Conservation (phyloP, 805 yeast species). For the Suhomyces sp. region DNA sequence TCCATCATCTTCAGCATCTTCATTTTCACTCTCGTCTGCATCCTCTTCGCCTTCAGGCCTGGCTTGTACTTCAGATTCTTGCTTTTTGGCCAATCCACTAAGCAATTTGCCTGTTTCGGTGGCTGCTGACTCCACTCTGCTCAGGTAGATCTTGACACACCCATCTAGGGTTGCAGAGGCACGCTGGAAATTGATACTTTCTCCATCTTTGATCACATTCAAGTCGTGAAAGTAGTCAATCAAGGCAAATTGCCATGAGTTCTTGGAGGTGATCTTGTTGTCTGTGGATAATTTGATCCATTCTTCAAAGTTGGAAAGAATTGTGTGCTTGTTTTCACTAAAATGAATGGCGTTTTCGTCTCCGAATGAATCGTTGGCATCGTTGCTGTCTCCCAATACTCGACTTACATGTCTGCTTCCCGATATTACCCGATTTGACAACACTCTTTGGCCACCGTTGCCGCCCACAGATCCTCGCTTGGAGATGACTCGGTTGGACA, state of each 20-base stretch:
- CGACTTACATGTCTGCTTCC: conserved; percentile 9
- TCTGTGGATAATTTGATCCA: conserved; percentile 48
- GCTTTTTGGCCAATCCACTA: conserved; percentile 24
- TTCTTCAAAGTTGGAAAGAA: conserved; percentile 45
- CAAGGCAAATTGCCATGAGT: conserved; percentile 87
- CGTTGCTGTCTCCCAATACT: conserved; percentile 1
- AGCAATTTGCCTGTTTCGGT: conserved; percentile 34
- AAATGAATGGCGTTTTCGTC: conserved; percentile 41
- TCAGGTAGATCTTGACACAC: conserved; percentile 35
- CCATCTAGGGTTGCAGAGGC: conserved; percentile 38
- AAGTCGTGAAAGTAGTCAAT: conserved; percentile 90
- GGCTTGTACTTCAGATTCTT: conserved; percentile 8
- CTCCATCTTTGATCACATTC: conserved; percentile 70
- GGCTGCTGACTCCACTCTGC: conserved; percentile 37
- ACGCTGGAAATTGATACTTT: conserved; percentile 38
- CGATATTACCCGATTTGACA: conserved; percentile 2
- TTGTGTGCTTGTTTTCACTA: conserved; percentile 41
- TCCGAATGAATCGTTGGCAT: conserved; percentile 12
- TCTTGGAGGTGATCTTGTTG: conserved; percentile 71
- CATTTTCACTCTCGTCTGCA: conserved; percentile 11
- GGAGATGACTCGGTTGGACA: conserved; percentile 12
- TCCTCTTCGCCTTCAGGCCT: conserved; percentile 3
- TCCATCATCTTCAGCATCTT: conserved; percentile 19
- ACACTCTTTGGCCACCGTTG: neutral
- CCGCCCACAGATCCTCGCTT: neutral